Evolutionary conservation across 2,329 filamentous ascomycete species (phyloP), one percentile per base, ranked within the genome.

Genomic region (Epichloe festucae): DNA sequence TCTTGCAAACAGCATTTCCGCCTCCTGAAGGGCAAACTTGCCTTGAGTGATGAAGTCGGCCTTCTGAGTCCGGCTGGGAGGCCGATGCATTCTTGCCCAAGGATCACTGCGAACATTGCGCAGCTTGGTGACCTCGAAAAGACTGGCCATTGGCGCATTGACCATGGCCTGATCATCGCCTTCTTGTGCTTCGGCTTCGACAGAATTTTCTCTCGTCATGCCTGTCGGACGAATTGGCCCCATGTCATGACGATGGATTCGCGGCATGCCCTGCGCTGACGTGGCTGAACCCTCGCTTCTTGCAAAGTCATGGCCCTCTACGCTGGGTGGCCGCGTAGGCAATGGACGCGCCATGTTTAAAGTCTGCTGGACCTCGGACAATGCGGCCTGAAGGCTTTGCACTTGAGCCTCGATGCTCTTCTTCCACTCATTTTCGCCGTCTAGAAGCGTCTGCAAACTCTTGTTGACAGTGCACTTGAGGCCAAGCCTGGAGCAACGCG

Each of bases 391-490:
- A 2, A 65, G 56, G 4, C 51, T 53, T 34, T 59, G 55, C 21
- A 64, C 56, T 52, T 63, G 59, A 19, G 51, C 51, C 46, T 65
- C 62, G 53, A 65, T 63, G 42, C 55, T 55, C 35, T 50, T 56
- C 53, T 62, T 64, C 65, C 65, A 76, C 69, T 71, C 65, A 55
- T 72, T 69, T 63, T 77, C 75, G 49, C 75, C 73, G 46, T 78
- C 73, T 19, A 78, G 67, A 43, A 78, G 71, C 51, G 74, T 75
- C 58, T 78, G 76, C 19, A 76, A 70, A 58, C 74, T 77, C 60
- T 77, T 74, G 57, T 78, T 78, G 36, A 77, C 71, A 8, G 76
- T 66, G 57, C 75, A 78, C 53, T 73, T 70, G 41, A 77, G 65
- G 10, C 73, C 71, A 23, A 73, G 71, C 41, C 73, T 71, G 35